Base-by-base conservation (phyloP, 306 rosid species). In the Dryas alaskensis region DNA sequence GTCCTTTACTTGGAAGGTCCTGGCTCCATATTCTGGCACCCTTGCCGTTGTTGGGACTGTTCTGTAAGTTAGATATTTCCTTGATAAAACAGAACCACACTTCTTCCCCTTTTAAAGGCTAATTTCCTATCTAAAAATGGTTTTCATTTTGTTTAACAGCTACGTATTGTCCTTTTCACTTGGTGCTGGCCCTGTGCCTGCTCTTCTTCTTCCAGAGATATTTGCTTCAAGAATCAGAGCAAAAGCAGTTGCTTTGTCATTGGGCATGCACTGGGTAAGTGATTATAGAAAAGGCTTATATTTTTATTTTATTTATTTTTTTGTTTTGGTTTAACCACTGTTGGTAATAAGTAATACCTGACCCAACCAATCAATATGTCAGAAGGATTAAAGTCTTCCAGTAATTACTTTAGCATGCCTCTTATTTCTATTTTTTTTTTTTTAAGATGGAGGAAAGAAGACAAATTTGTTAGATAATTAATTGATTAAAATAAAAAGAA, bases 161-260 rank as follows among this genome's bases (percentile, higher is more conserved):
- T 94, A 94, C 71, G 98, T 91, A 19, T 79, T 94, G 73, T 94
- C 98, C 60, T 94, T 94, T 87, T 89, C 98, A 45, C 96, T 94
- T 76, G 98, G 98, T 58, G 98, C 98, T 19, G 98, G 98, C 73
- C 98, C 98, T 22, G 98, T 94, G 66, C 98, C 98, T 17, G 98
- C 93, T 46, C 97, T 94, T 80, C 98, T 94, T 82, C 87, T 94
- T 14, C 98, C 98, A 3, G 98, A 94, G 86, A 91, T 94, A 73
- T 94, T 94, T 83, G 92, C 97, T 72, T 91, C 97, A 42, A 89
- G 98, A 86, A 91, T 94, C 79, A 85, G 98, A 81, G 98, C 98
- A 16, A 94, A 94, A 79, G 98, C 97, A 39, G 96, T 94, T 81
- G 81, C 98, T 79, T 80, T 94, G 78, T 88, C 98, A 55, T 72